Evolutionary conservation across 1,284 basidiomycete species (phyloP), one percentile per base, ranked within the genome.

Genomic region (Cutaneotrichosporon cavernicola): DNA sequence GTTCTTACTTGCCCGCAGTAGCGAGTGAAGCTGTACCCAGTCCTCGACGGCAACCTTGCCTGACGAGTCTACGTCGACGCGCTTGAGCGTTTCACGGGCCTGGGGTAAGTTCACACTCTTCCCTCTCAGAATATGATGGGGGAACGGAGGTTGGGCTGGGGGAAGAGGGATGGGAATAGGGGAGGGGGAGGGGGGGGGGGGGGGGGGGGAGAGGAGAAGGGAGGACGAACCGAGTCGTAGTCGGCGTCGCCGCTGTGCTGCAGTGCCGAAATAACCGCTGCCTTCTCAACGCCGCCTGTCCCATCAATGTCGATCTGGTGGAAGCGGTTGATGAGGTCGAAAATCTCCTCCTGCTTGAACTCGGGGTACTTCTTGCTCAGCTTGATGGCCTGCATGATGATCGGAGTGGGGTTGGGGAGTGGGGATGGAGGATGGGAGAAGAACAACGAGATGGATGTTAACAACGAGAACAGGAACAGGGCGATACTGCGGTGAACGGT

Each of bases 21-120:
- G 65, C 9, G 76, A 77, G 65, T 80, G 76, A 22, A 80, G 67
- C 43, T 89, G 89, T 56, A 99, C 94, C 88, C 94, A 99, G 80
- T 99, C 96, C 72, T 99, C 97, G 64, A 99, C 83, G 81, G 98
- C 97, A 65, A 99, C 89, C 76, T 94, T 92, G 43, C 97, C 97
- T 72, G 90, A 92, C 8, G 96, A 89, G 77, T 99, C 96, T 51
- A 98, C 87, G 70, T 89, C 90, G 76, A 98, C 95, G 70, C 90
- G 86, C 83, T 99, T 99, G 78, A 99, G 84, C 0, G 95, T 97
- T 80, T 85, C 85, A 69, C 85, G 74, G 31, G 79, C 80, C 78
- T 81, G 65, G n/a, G 2, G 52, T 66, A 32, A 63, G 58, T 40
- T 38, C 21, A 5, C 34, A 13, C 34, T 13, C 34, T 10, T 10